phyloP scores from a whole-genome alignment of 805 yeast species.

The Candida adriatica region DNA sequence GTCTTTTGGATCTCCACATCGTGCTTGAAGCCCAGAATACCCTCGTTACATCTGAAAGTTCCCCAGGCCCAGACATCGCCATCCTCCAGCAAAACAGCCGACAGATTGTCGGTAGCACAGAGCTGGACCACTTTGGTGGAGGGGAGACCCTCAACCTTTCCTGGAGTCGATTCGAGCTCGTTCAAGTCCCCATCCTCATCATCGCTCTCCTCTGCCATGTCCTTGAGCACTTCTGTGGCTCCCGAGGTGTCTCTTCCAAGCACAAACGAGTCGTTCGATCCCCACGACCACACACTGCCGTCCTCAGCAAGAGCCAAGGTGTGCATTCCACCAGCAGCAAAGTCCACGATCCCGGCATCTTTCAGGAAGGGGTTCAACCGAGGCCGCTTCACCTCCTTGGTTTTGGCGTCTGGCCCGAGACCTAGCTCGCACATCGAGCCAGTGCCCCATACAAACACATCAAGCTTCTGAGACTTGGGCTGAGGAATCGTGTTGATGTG shows the following conservation, averaged over 20 bases:
- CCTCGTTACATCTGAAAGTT: constrained; percentile 90
- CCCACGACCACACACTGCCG: constrained; percentile 96
- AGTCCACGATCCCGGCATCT: constrained; percentile 66
- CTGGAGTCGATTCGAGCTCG: constrained; percentile 86
- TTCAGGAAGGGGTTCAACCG: constrained; percentile 79
- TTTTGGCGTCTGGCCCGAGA: constrained; percentile 88
- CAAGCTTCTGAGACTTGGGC: constrained; percentile 35
- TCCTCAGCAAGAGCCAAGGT: constrained; percentile 70
- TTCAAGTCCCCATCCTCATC: constrained; percentile 80
- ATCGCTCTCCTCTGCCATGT: constrained; percentile 51
- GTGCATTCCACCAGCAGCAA: constrained; percentile 97
- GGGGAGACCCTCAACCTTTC: constrained; percentile 62
- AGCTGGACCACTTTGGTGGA: constrained; percentile 62
- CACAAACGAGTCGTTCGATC: constrained; percentile 88
- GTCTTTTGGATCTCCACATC: constrained; percentile 53
- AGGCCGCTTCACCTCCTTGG: constrained; percentile 93
- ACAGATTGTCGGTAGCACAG: constrained; percentile 88
- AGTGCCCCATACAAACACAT: constrained; percentile 90
- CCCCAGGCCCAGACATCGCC: constrained; percentile 99
- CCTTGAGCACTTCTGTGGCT: constrained; percentile 58
- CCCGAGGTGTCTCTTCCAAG: constrained; percentile 80
- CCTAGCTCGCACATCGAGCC: constrained; percentile 98
- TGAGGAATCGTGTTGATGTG: constrained; percentile 22
- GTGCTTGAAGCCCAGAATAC: constrained; percentile 75
- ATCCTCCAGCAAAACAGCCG: constrained; percentile 68